Percentiles rank a stretch among this genome's conserved stretches.
Evolutionary conservation across 2,329 filamentous ascomycete genomes (phyloP).

Genomic region (Nemania sp.): DNA sequence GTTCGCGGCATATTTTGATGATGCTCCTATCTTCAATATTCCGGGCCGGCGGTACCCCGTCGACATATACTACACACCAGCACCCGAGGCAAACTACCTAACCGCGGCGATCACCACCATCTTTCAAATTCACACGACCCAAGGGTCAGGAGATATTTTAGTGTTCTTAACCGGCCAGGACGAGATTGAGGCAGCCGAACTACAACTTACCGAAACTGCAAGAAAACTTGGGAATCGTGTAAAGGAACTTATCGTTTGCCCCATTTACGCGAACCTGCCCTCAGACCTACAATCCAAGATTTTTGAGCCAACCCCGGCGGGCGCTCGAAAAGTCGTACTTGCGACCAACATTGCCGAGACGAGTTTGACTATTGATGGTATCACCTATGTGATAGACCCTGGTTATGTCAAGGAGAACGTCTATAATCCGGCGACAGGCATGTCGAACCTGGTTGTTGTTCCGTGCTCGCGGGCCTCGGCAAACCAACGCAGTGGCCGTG

Average conservation of each 20-base stretch:
- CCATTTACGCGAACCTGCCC: constrained; percentile 92
- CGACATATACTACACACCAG: constrained; percentile 86
- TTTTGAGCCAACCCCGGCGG: constrained; percentile 87
- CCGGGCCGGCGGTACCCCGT: constrained; percentile 88
- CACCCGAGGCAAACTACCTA: constrained; percentile 92
- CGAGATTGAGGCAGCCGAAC: constrained; percentile 88
- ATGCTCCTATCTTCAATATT: constrained; percentile 92
- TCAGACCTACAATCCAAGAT: constrained; percentile 91
- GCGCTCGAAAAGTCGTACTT: constrained; percentile 85
- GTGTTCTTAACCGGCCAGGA: constrained; percentile 96
- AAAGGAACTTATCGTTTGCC: constrained; percentile 85
- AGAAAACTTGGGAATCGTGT: constrained; percentile 83
- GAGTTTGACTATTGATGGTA: constrained; percentile 91
- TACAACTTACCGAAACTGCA: constrained; percentile 81
- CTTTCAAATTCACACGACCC: constrained; percentile 91
- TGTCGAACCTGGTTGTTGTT: constrained; percentile 88
- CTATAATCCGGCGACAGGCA: constrained; percentile 87
- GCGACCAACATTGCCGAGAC: constrained; percentile 98
- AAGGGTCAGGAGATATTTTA: constrained; percentile 84
- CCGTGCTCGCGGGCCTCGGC: constrained; percentile 90
- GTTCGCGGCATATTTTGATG: constrained; percentile 89
- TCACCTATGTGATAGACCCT: constrained; percentile 93
- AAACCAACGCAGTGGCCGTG: constrained; percentile 89
- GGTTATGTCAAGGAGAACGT: constrained; percentile 96
- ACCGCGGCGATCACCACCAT: constrained; percentile 89